Evolutionary conservation across 2,329 filamentous ascomycete genomes (phyloP).

Genomic region (Dothistroma pini): DNA sequence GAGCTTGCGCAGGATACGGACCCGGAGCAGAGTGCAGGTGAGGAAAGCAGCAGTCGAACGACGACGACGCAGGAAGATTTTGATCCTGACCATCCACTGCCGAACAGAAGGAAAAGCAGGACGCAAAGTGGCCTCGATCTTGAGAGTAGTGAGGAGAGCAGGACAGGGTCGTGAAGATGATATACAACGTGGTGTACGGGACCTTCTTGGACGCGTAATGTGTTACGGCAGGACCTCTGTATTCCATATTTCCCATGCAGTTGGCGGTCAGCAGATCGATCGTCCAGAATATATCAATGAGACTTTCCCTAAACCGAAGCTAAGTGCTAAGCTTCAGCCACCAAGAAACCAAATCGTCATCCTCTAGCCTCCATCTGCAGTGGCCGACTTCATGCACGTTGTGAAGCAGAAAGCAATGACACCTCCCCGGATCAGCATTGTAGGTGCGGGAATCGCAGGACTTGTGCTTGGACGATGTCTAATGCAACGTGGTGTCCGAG

Average conservation of each 20-base stretch:
- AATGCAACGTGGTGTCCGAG: constrained; percentile 31
- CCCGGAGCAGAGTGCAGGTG: background rate
- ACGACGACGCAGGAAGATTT: background rate
- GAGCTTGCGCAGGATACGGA: constrained; percentile 2
- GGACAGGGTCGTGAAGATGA: background rate
- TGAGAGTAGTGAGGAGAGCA: background rate
- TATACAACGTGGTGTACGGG: background rate
- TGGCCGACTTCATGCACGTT: background rate
- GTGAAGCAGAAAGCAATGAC: background rate
- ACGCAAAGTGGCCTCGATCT: background rate
- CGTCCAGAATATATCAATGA: background rate
- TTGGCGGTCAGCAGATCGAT: background rate
- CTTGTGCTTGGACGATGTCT: constrained; percentile 40
- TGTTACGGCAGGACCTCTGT: background rate
- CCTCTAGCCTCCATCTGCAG: constrained; percentile 27
- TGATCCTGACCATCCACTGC: background rate
- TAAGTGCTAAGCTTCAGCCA: background rate
- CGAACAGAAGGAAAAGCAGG: background rate
- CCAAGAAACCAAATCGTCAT: constrained; percentile 2
- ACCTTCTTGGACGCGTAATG: background rate
- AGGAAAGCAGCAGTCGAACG: background rate
- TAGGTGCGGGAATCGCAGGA: constrained; percentile 47
- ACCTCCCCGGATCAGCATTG: constrained; percentile 33
- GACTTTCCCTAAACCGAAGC: background rate
- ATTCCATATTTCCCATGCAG: background rate